phyloP scores from a whole-genome alignment of 306 rosid species.

The Trichosanthes truncata region DNA sequence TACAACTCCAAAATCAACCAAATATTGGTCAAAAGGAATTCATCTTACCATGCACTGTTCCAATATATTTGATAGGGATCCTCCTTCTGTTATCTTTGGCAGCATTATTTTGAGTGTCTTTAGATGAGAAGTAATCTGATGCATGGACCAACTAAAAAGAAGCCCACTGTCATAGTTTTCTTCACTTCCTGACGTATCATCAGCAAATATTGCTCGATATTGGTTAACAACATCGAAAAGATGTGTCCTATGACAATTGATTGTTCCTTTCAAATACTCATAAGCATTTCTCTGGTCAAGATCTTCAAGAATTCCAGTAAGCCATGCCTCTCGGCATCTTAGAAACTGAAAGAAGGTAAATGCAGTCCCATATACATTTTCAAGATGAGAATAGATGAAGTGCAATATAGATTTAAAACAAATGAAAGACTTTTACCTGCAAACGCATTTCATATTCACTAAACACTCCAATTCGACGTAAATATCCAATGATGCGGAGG shows the following conservation, averaged over 20 bases:
- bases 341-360: conserved; percentile 50
- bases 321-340: conserved; percentile 98
- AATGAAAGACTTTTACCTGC: conserved; percentile 40
- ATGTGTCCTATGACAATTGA: conserved; percentile 90
- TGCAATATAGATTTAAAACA: neutral
- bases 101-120: conserved; percentile 77
- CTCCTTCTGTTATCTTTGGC: conserved; percentile 93
- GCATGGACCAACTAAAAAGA: conserved; percentile 99
- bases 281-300: conserved; percentile 80
- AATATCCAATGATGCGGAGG: conserved; percentile 86
- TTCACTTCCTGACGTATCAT: conserved; percentile 95
- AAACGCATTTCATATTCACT: conserved; percentile 95
- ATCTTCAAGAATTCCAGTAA: conserved; percentile 89
- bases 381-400: neutral
- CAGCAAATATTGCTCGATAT: conserved; percentile 95
- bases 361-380: conserved; percentile 6
- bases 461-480: conserved; percentile 86
- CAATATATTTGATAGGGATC: conserved; percentile 84
- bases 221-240: conserved; percentile 97
- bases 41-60: conserved; percentile 94
- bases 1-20: neutral
- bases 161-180: conserved; percentile 96
- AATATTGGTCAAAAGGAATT: conserved; percentile 1
- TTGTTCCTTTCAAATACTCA: conserved; percentile 85
- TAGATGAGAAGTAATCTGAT: conserved; percentile 79